Conservation (phyloP, 169 alveolate genomes). For the Cryptosporidium ryanae region DNA sequence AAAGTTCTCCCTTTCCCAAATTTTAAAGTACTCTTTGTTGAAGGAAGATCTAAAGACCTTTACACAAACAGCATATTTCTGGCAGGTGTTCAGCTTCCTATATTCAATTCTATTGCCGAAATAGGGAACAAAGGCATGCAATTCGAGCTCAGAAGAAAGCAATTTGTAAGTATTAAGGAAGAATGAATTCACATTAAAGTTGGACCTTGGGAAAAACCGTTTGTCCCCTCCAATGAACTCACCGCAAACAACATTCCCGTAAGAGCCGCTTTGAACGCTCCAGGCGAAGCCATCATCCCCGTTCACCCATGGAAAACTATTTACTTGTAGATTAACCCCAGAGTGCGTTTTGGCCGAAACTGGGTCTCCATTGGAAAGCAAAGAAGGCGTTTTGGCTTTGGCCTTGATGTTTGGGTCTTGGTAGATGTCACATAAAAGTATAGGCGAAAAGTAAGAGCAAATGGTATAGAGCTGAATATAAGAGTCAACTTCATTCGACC, state of each 20-base stretch:
- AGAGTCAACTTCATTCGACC: neutral
- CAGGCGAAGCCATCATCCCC: slow-evolving; percentile 3
- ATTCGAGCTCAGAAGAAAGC: slow-evolving; percentile 1
- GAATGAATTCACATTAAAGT: neutral
- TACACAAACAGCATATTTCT: slow-evolving; percentile 19
- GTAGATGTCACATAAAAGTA: slow-evolving; percentile 33
- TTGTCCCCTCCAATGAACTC: slow-evolving; percentile 21
- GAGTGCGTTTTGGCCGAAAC: no score
- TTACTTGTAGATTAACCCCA: neutral
- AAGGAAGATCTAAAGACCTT: slow-evolving; percentile 19
- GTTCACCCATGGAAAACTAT: slow-evolving; percentile 45
- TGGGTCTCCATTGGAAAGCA: no score
- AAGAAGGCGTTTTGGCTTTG: neutral
- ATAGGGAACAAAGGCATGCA: slow-evolving; percentile 1
- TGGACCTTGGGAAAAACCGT: no score
- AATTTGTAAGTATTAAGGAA: neutral
- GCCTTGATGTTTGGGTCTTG: neutral
- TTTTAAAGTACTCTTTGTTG: slow-evolving; percentile 4
- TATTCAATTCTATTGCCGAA: neutral
- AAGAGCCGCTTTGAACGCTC: slow-evolving; percentile 36
- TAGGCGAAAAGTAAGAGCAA: slow-evolving; percentile 50
- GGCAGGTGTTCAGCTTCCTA: neutral
- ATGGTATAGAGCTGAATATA: slow-evolving; percentile 42
- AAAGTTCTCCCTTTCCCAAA: slow-evolving; percentile 41
- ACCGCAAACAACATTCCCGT: slow-evolving; percentile 62